Evolutionary conservation across 1,139 yeast species (phyloP).

Genomic region (Yamadazyma sp.): DNA sequence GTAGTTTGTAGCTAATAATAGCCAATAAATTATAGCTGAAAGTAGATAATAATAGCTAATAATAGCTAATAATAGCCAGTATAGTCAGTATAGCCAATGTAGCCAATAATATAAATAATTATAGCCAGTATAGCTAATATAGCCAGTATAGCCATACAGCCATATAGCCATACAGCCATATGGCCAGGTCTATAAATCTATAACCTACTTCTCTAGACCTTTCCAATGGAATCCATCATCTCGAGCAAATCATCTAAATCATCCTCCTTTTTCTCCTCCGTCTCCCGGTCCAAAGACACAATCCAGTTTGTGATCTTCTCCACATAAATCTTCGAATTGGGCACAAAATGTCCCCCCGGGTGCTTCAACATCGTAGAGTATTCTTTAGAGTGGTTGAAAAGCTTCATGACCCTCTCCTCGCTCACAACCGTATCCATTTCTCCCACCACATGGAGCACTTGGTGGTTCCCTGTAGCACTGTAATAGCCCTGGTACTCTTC

Average conservation of each 20-base stretch:
- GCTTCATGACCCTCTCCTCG: constrained; percentile 61
- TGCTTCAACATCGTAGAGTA: constrained; percentile 56
- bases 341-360: constrained; percentile 88
- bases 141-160: too few relatives aligned
- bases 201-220: constrained; percentile 4
- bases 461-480: constrained; percentile 28
- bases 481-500: constrained; percentile 30
- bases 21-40: too few relatives aligned
- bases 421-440: constrained; percentile 86
- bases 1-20: too few relatives aligned
- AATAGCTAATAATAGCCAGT: too few relatives aligned
- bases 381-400: constrained; percentile 54
- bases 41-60: too few relatives aligned
- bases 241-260: constrained; percentile 34
- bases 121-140: too few relatives aligned
- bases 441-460: constrained; percentile 74
- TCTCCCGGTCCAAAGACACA: constrained; percentile 16
- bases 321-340: constrained; percentile 63
- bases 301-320: constrained; percentile 62
- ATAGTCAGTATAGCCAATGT: too few relatives aligned
- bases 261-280: constrained; percentile 19
- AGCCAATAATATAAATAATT: constrained; percentile 1
- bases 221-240: constrained; percentile 39
- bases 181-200: constrained; percentile 1
- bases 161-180: too few relatives aligned